phyloP scores from a whole-genome alignment of 2,329 filamentous ascomycete species.

The Calonectria hongkongensis region DNA sequence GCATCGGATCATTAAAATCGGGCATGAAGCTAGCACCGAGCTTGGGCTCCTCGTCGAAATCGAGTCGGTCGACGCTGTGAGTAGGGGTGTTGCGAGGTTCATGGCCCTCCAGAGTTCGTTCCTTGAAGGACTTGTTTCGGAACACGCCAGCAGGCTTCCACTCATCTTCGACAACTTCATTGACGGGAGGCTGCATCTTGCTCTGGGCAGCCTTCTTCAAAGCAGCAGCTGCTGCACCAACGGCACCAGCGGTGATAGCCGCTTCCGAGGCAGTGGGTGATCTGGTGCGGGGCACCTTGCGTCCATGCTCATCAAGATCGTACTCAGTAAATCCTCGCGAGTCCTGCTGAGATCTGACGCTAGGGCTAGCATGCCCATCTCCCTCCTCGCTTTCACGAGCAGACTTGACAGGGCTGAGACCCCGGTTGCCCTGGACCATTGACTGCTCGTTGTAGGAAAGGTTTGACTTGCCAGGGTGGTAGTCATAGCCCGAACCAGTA shows the following conservation, averaged over 20 bases:
- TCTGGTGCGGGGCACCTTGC: slow-evolving; percentile 69
- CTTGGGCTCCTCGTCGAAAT: slow-evolving; percentile 71
- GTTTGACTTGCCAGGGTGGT: slow-evolving; percentile 62
- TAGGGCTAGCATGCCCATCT: slow-evolving; percentile 64
- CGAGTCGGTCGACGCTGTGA: slow-evolving; percentile 76
- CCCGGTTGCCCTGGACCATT: slow-evolving; percentile 59
- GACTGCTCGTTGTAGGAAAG: slow-evolving; percentile 58
- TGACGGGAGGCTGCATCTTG: slow-evolving; percentile 63
- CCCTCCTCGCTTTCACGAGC: slow-evolving; percentile 62
- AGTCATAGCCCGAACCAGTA: slow-evolving; percentile 71
- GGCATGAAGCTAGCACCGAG: slow-evolving; percentile 83
- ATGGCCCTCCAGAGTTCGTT: slow-evolving; percentile 75
- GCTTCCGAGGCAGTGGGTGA: slow-evolving; percentile 75
- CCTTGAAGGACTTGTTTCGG: slow-evolving; percentile 79
- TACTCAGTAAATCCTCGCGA: slow-evolving; percentile 73
- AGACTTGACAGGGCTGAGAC: slow-evolving; percentile 64
- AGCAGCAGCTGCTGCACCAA: slow-evolving; percentile 71
- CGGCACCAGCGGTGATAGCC: slow-evolving; percentile 74
- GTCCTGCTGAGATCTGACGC: slow-evolving; percentile 60
- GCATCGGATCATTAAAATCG: slow-evolving; percentile 81
- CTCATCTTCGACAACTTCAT: slow-evolving; percentile 61
- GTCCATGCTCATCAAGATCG: slow-evolving; percentile 75
- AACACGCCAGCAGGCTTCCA: slow-evolving; percentile 71
- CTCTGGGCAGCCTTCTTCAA: slow-evolving; percentile 68
- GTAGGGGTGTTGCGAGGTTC: slow-evolving; percentile 73